Evolutionary conservation across 805 yeast genomes (phyloP), one percentile per base, ranked within the genome.

Genomic region (Lachancea dasiensis): DNA sequence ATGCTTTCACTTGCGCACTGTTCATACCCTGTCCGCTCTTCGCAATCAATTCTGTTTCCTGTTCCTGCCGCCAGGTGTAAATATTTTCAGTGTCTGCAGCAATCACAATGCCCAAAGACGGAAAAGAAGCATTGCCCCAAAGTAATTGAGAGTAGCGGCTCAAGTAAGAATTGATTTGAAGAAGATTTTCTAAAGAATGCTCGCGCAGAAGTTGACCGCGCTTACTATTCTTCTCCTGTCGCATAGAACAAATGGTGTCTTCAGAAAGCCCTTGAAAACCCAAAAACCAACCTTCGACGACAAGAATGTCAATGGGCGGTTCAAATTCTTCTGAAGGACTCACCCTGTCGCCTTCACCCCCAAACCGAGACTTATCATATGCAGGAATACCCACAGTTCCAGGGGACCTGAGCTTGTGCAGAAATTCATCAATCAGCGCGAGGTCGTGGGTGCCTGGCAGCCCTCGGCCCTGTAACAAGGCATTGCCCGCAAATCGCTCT

Each of bases 401-500:
- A 15, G 19, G 21, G 21, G 28, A 28, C 4, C 24, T 20, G 15
- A 11, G 54, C 10, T 47, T 48, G 13, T 46, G 41, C n/a, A 57
- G 27, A 27, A 47, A 47, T 9, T 43, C 39, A 17, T 48, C 43
- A 24, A 59, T 37, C 8, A 56, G 39, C 11, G 43, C 34, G 41
- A 84, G 51, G 52, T 90, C 97, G 57, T 90, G 98, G 0, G 97
- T 90, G 0, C 97, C 97, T 0, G 97, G 97, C 11, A 85, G 68
- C 0, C 97, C 97, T 18, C 97, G 65, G 3, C 95, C 95, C 41
- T 68, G 72, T 13, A 86, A 51, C 32, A 90, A 62, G 24, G 61
- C 55, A 53, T 85, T 84, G 10, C 61, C 69, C 0, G 65, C 54
- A 42, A 65, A 61, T 10, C 43, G 37, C 5, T 44, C 26, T 1